Evolutionary conservation across 2,329 filamentous ascomycete genomes (phyloP).

Genomic region (Colletotrichum cordylinicola): DNA sequence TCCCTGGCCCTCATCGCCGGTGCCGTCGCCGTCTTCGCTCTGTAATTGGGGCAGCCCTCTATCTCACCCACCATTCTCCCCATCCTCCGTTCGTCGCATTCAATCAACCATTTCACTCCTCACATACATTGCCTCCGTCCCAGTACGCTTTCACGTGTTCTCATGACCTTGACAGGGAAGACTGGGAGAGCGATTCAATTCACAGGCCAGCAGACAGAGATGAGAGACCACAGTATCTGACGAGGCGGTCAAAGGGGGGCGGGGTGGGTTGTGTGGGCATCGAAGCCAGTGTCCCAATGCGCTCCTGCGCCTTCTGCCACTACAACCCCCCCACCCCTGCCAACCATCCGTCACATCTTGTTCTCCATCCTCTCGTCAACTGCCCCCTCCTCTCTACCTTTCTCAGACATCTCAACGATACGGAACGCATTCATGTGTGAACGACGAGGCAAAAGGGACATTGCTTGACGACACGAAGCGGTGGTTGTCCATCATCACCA

Average conservation of each 20-base stretch:
- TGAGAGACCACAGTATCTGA: neutral
- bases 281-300: conserved; percentile 2
- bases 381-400: neutral
- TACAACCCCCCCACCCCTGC: neutral
- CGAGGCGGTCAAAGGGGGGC: neutral
- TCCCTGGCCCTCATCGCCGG: conserved; percentile 1
- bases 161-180: neutral
- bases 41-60: neutral
- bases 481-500: neutral
- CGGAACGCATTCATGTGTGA: neutral
- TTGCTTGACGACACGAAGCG: neutral
- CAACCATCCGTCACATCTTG: neutral
- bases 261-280: neutral
- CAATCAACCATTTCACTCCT: neutral
- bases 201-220: neutral
- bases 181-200: neutral
- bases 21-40: conserved; percentile 2
- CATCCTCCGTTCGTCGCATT: neutral
- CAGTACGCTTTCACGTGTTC: neutral
- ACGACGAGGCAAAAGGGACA: neutral
- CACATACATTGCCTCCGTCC: neutral
- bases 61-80: neutral
- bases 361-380: neutral
- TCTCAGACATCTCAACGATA: neutral
- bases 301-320: conserved; percentile 8